phyloP scores from a whole-genome alignment of 2,329 filamentous ascomycete species.

The Elsinoe ampelina region DNA sequence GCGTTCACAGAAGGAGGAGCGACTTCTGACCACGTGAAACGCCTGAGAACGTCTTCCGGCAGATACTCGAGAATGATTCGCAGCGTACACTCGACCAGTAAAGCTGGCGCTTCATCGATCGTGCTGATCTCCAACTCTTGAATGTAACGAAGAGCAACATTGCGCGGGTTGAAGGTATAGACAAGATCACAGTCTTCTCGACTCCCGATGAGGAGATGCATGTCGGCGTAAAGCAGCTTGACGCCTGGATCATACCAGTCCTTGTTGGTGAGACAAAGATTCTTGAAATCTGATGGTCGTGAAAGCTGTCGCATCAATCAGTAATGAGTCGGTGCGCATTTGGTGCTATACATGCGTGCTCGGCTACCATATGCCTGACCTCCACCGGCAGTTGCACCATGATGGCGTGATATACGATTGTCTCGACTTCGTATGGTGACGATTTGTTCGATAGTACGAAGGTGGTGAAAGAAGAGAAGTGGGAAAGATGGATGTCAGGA shows the following conservation, averaged over 20 bases:
- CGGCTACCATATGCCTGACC: background rate
- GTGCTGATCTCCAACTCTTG: slow-evolving; percentile 27
- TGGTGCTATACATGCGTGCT: slow-evolving; percentile 1
- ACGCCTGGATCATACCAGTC: slow-evolving; percentile 39
- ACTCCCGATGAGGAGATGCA: slow-evolving; percentile 39
- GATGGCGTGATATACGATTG: background rate
- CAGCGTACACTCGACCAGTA: no score
- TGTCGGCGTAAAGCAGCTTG: slow-evolving; percentile 37
- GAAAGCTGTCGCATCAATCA: slow-evolving; percentile 26
- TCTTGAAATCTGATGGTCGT: slow-evolving; percentile 40
- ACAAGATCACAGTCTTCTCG: slow-evolving; percentile 35
- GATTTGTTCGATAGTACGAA: no score
- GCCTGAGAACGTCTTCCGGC: no score
- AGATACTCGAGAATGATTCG: no score
- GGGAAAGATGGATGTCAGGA: no score
- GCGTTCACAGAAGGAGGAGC: no score
- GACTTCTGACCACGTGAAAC: no score
- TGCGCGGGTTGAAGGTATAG: slow-evolving; percentile 38
- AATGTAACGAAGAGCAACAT: slow-evolving; percentile 40
- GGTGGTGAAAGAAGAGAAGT: no score
- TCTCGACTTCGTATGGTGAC: no score
- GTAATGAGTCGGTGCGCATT: no score
- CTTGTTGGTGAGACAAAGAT: slow-evolving; percentile 39
- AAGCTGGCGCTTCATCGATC: no score
- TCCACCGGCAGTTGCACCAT: background rate